Percentiles rank a stretch among this genome's conserved stretches.
phyloP scores from a whole-genome alignment of 805 yeast genomes.

The Ogataea salicorniae region DNA sequence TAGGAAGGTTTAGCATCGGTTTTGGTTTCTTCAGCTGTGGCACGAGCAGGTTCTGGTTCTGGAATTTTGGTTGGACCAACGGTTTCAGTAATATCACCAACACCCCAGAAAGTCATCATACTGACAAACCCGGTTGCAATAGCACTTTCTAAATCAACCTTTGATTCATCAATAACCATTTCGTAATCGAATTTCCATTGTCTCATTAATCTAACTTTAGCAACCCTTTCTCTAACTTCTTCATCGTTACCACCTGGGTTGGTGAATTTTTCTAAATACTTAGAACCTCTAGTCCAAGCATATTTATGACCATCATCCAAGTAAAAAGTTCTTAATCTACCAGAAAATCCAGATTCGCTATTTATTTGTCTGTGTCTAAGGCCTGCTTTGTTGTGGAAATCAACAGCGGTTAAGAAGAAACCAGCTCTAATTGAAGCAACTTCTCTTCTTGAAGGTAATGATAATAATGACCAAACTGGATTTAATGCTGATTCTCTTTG shows the following conservation, averaged over 20 bases:
- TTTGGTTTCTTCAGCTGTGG: no score
- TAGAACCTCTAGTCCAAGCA: constrained; percentile 50
- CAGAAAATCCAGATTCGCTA: constrained; percentile 34
- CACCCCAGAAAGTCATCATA: constrained; percentile 66
- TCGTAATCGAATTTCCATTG: constrained; percentile 59
- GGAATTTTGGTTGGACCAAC: constrained; percentile 42
- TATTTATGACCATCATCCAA: constrained; percentile 49
- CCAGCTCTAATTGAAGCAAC: constrained; percentile 50
- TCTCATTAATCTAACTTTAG: constrained; percentile 51
- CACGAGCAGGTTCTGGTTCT: constrained; percentile 8
- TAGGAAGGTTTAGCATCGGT: constrained; percentile 1
- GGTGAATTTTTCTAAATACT: constrained; percentile 44
- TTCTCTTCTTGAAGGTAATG: constrained; percentile 40
- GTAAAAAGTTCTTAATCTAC: constrained; percentile 43
- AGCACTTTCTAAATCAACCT: constrained; percentile 46
- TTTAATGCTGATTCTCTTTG: constrained; percentile 44
- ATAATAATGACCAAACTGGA: constrained; percentile 49
- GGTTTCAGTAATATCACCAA: constrained; percentile 48
- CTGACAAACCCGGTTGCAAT: constrained; percentile 57
- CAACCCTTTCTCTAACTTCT: constrained; percentile 49
- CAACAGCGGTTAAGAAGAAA: constrained; percentile 38
- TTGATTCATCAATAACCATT: constrained; percentile 42
- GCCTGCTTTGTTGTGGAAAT: constrained; percentile 43
- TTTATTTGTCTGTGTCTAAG: constrained; percentile 41
- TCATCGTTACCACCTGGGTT: constrained; percentile 56